Percentiles rank a stretch among this genome's conserved stretches.
phyloP scores from a whole-genome alignment of 2,329 filamentous ascomycete species.

The Aspergillus costaricaensis region DNA sequence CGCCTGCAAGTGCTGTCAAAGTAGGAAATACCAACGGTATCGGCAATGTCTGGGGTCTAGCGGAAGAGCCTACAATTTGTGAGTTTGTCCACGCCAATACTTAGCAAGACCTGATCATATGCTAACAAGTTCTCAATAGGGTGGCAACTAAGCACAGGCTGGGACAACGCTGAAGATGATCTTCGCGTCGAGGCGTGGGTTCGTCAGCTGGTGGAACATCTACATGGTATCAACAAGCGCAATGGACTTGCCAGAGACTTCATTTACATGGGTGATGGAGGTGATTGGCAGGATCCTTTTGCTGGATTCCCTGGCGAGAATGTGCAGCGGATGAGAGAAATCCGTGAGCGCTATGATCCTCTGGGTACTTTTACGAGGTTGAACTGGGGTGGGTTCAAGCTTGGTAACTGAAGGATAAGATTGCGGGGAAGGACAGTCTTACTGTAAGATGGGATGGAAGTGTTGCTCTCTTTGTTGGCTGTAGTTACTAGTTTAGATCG shows the following conservation, averaged over 20 bases:
- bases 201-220: slow-evolving; percentile 28
- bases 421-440: too few species aligned
- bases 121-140: slow-evolving; percentile 22
- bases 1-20: slow-evolving; percentile 27
- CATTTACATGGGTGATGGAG: slow-evolving; percentile 43
- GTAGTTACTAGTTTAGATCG: too few species aligned
- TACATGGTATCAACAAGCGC: slow-evolving; percentile 35
- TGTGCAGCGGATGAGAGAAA: slow-evolving; percentile 33
- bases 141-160: slow-evolving; percentile 44
- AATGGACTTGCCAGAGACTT: slow-evolving; percentile 38
- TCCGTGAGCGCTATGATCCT: slow-evolving; percentile 38
- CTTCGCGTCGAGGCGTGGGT: slow-evolving; percentile 39
- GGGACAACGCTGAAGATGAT: slow-evolving; percentile 40
- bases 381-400: slow-evolving; percentile 42
- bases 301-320: slow-evolving; percentile 37
- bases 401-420: background rate
- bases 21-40: slow-evolving; percentile 40
- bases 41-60: slow-evolving; percentile 44
- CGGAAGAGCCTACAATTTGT: slow-evolving; percentile 35
- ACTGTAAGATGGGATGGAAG: too few species aligned
- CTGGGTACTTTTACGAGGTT: slow-evolving; percentile 32
- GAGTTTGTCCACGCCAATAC: slow-evolving; percentile 9
- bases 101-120: too few species aligned
- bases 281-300: slow-evolving; percentile 42
- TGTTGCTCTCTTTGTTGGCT: too few species aligned